A percentile compares a stretch with the other conserved stretches of the same genome.
Conservation (phyloP, 345 rosid genomes). For the Erodium maritimum region DNA sequence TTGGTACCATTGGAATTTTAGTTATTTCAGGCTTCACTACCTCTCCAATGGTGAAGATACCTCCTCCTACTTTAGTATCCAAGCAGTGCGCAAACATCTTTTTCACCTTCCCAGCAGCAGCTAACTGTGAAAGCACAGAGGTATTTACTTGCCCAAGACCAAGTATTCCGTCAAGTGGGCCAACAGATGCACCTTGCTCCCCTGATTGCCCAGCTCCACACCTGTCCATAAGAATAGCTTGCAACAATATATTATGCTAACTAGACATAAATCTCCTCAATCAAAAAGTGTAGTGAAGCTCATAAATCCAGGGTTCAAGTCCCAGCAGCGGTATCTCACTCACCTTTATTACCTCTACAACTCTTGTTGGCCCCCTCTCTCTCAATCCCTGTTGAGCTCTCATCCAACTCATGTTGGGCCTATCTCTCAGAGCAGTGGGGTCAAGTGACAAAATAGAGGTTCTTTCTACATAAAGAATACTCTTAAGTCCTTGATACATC, state of each 20-base stretch:
- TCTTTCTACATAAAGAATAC: no score
- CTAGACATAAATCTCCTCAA: not conserved
- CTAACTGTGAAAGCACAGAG: conserved; percentile 76
- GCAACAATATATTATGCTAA: not conserved
- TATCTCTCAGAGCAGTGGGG: no score
- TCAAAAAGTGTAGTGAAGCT: no score
- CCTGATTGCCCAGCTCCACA: conserved; percentile 78
- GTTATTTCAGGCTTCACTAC: conserved; percentile 54
- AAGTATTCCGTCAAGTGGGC: conserved; percentile 77
- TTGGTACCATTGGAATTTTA: conserved; percentile 62
- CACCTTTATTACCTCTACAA: no score
- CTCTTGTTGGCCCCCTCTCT: no score
- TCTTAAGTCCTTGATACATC: no score
- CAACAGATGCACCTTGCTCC: conserved; percentile 34
- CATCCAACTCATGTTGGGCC: no score
- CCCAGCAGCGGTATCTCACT: no score
- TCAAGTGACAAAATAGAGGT: no score
- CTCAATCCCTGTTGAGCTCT: no score
- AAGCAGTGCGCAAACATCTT: conserved; percentile 72
- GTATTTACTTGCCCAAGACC: conserved; percentile 86
- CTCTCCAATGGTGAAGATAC: conserved; percentile 69
- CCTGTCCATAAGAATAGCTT: conserved; percentile 19
- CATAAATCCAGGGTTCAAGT: no score
- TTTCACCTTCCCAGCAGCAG: conserved; percentile 51
- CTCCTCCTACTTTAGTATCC: conserved; percentile 65